These are phyloP conservation scores for Moniliophthora roreri DNA, from an alignment of 1,284 basidiomycete genomes.

Conservation along the genomic window DNA sequence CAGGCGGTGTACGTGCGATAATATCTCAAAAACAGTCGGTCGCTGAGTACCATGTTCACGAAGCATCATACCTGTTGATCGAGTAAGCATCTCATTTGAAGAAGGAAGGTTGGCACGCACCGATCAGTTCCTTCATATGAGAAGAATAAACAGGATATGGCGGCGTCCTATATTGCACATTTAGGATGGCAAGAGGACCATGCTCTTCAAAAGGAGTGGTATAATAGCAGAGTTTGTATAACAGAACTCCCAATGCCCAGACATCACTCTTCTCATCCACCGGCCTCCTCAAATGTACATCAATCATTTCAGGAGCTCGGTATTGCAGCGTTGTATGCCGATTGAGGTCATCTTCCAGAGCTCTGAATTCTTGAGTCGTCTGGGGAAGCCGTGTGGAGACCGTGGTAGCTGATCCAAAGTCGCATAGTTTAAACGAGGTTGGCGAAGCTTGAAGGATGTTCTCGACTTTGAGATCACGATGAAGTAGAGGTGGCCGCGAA, in stretches of 20 bases:
- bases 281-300: slow-evolving; percentile 80
- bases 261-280: slow-evolving; percentile 95
- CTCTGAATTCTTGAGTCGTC: slow-evolving; percentile 79
- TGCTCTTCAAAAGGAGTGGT: slow-evolving; percentile 99
- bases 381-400: slow-evolving; percentile 70
- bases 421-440: slow-evolving; percentile 92
- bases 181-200: slow-evolving; percentile 93
- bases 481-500: slow-evolving; percentile 84
- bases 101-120: slow-evolving; percentile 43
- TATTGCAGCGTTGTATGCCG: slow-evolving; percentile 95
- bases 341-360: slow-evolving; percentile 90
- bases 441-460: slow-evolving; percentile 87
- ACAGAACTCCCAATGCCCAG: slow-evolving; percentile 93
- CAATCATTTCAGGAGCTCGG: slow-evolving; percentile 97
- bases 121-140: slow-evolving; percentile 85
- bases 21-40: slow-evolving; percentile 80
- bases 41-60: slow-evolving; percentile 83
- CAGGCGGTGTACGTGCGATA: slow-evolving; percentile 75
- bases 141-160: slow-evolving; percentile 91
- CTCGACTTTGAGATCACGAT: slow-evolving; percentile 98
- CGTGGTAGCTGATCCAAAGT: slow-evolving; percentile 93
- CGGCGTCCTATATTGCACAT: slow-evolving; percentile 94
- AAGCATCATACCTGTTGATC: slow-evolving; percentile 78
- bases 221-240: slow-evolving; percentile 97
- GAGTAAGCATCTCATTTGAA: slow-evolving; percentile 4